Evolutionary conservation across 306 rosid species (phyloP).

Genomic region (Malus orientalis): DNA sequence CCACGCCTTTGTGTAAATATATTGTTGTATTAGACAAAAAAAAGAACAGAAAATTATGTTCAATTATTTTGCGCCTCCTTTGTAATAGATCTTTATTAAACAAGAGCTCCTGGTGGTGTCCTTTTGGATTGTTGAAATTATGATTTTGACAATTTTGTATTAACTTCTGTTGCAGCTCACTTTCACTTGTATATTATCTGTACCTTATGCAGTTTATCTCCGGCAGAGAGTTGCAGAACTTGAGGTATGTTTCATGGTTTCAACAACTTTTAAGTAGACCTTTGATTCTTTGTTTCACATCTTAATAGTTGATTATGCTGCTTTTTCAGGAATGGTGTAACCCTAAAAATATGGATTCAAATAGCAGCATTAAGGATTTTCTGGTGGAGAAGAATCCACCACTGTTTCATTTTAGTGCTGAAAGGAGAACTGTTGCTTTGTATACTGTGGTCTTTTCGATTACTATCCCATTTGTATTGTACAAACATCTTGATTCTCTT

Average conservation of each 20-base stretch:
- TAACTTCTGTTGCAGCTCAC: constrained; percentile 45
- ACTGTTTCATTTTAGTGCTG: constrained; percentile 23
- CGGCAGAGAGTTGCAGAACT: constrained; percentile 45
- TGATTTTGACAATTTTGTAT: not conserved
- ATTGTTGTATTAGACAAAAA: no score
- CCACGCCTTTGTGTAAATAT: no score
- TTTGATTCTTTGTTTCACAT: not conserved
- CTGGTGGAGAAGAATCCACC: constrained; percentile 15
- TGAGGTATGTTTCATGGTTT: constrained; percentile 37
- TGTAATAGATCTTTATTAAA: not conserved
- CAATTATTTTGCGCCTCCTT: not conserved
- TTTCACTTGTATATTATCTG: constrained; percentile 42
- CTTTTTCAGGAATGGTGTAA: constrained; percentile 53
- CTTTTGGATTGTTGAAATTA: not conserved
- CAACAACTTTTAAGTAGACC: not conserved
- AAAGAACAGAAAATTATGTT: not conserved
- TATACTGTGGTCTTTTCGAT: constrained; percentile 56
- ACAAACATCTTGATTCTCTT: constrained; percentile 68
- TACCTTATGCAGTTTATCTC: constrained; percentile 46
- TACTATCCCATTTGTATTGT: constrained; percentile 56
- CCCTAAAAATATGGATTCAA: constrained; percentile 16
- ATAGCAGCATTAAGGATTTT: constrained; percentile 10
- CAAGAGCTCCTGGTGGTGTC: not conserved
- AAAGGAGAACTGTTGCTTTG: constrained; percentile 60
- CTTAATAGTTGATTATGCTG: not conserved